These are phyloP conservation scores for Diaporthe vaccinii DNA, from an alignment of 2,329 filamentous ascomycete genomes.

Conservation along the genomic window DNA sequence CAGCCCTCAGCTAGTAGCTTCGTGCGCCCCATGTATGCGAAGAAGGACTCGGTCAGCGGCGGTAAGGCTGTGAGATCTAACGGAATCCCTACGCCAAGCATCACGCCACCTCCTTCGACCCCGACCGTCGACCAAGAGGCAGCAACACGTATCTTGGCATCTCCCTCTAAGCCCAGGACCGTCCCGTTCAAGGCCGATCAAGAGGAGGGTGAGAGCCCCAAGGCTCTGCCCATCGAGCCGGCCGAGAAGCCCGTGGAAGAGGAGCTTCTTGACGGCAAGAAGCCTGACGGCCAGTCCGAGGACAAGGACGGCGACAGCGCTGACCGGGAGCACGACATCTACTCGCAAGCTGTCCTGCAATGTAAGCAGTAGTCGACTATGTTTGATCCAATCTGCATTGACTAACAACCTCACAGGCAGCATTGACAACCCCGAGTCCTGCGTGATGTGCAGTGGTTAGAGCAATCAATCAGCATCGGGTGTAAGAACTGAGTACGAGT, in stretches of 20 bases:
- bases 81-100: conserved; percentile 77
- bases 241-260: conserved; percentile 74
- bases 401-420: conserved; percentile 72
- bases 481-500: conserved; percentile 27
- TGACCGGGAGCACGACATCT: conserved; percentile 90
- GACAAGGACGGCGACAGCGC: conserved; percentile 79
- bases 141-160: conserved; percentile 60
- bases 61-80: conserved; percentile 61
- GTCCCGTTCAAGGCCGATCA: conserved; percentile 82
- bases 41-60: conserved; percentile 58
- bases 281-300: conserved; percentile 72
- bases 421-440: conserved; percentile 96
- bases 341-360: conserved; percentile 89
- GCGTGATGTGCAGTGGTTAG: conserved; percentile 97
- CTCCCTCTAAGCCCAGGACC: conserved; percentile 67
- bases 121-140: conserved; percentile 57
- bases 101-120: conserved; percentile 70
- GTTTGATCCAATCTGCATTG: neutral
- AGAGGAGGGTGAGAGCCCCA: conserved; percentile 83
- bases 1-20: conserved; percentile 72
- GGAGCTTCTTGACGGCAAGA: conserved; percentile 66
- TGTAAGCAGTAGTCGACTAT: conserved; percentile 68
- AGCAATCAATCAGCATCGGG: conserved; percentile 32
- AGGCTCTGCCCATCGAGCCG: conserved; percentile 81
- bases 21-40: conserved; percentile 76